A percentile compares a stretch with the other conserved stretches of the same genome.
Conservation (phyloP, 2,329 filamentous ascomycete species). For the Phialophora expanda region DNA sequence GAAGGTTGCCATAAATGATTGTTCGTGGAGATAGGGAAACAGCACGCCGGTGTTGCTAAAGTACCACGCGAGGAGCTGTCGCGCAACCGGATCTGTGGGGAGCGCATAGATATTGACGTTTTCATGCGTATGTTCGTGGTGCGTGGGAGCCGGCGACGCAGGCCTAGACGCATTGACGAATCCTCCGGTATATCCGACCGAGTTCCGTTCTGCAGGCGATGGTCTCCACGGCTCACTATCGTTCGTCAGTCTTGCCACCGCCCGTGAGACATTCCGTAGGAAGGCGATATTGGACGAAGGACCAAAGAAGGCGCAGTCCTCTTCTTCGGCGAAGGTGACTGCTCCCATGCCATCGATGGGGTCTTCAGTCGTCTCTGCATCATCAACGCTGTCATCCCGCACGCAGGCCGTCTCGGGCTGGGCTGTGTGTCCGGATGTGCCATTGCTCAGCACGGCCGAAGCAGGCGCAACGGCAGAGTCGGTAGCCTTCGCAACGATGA, state of each 20-base stretch:
- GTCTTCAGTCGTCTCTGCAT: constrained; percentile 32
- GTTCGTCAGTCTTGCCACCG: constrained; percentile 37
- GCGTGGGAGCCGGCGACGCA: not conserved
- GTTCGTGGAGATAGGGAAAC: constrained; percentile 50
- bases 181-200: constrained; percentile 14
- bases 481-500: not conserved
- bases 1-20: constrained; percentile 46
- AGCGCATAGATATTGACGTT: constrained; percentile 43
- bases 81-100: constrained; percentile 40
- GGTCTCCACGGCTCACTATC: constrained; percentile 12
- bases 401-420: constrained; percentile 12
- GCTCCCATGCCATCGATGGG: constrained; percentile 44
- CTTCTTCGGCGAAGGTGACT: constrained; percentile 43
- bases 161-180: constrained; percentile 20
- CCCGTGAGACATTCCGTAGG: constrained; percentile 46
- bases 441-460: constrained; percentile 14
- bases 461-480: not conserved
- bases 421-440: constrained; percentile 2
- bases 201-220: constrained; percentile 11
- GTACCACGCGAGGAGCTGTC: constrained; percentile 19
- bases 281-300: constrained; percentile 53
- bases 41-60: constrained; percentile 46
- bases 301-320: constrained; percentile 47
- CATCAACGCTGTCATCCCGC: constrained; percentile 14
- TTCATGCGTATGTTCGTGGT: not conserved